Evolutionary conservation across 2,329 filamentous ascomycete species (phyloP), one percentile per base, ranked within the genome.

Genomic region (Pyricularia sp.): DNA sequence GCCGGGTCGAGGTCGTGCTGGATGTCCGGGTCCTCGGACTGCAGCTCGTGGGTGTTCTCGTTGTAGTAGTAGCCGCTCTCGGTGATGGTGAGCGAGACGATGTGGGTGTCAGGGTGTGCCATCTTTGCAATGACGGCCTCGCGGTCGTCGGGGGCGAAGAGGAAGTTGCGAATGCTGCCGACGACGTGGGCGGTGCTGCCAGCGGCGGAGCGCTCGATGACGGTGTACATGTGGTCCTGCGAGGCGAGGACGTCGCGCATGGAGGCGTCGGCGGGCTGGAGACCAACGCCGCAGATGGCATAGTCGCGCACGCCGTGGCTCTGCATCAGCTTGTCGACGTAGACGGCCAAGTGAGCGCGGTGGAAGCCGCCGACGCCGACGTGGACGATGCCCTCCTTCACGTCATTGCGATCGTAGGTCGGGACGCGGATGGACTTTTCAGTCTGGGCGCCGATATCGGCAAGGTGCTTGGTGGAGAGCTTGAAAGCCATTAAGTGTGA

Each of bases 61-160:
- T 85, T 84, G 79, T 85, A 85, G 78, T 83, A 85, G 81, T 85
- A 85, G 71, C 83, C 83, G 73, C 81, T 84, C 78, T 85, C 83
- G 63, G 83, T 85, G 74, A 85, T 85, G 73, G 83, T 85, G 75
- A 85, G 74, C 20, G 83, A 85, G 36, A 85, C 83, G 70, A 85
- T 85, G 73, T 80, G 81, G 14, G 83, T 85, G 73, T 85, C 82
- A 0, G 81, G 79, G 76, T 84, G 79, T 1, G 83, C 83, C 83
- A 85, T 84, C 79, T 85, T 85, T 73, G 79, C 80, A 36, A 85
- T 80, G 70, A 85, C 83, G 50, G 82, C 82, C 76, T 83, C 79
- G 66, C 81, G 80, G 75, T 84, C 73, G 72, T 84, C 83, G 5
- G 83, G 83, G 0, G 83, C 83, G 70, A 82, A 85, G 64, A 85